phyloP scores from a whole-genome alignment of 495 filamentous ascomycete genomes.

The Aspergillus avenaceus region DNA sequence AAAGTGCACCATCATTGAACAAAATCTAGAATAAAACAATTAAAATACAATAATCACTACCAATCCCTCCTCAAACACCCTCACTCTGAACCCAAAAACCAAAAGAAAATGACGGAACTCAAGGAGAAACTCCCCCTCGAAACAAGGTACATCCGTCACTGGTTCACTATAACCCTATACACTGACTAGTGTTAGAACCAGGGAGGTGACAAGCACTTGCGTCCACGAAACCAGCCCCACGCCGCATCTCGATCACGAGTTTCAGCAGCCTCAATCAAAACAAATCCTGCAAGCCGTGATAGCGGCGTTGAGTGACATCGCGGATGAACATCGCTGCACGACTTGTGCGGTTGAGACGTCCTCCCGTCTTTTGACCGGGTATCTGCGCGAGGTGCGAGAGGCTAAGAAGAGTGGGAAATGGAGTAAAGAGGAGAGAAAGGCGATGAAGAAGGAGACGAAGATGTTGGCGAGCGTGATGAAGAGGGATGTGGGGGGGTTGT shows the following conservation, averaged over 20 bases:
- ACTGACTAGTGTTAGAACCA: no score
- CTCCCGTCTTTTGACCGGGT: constrained; percentile 7
- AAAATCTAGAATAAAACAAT: no score
- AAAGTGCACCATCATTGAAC: no score
- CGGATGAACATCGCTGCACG: constrained; percentile 13
- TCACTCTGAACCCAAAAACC: no score
- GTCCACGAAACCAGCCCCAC: constrained; percentile 11
- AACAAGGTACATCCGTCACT: no score
- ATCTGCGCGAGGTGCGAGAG: constrained; percentile 8
- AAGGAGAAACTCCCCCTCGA: no score
- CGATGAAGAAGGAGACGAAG: constrained; percentile 16
- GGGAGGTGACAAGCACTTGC: no score
- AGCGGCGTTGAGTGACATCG: constrained; percentile 10
- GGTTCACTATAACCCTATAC: no score
- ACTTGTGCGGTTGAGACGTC: constrained; percentile 14
- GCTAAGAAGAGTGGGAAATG: constrained; percentile 15
- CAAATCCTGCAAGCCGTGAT: constrained; percentile 3
- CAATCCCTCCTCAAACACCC: no score
- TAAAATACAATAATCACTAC: no score
- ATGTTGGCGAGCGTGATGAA: constrained; percentile 9
- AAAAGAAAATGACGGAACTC: no score
- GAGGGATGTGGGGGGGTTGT: no score
- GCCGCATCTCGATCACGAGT: constrained; percentile 9
- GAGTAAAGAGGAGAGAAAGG: constrained; percentile 16
- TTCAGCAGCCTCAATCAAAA: constrained; percentile 7